A percentile compares a stretch with the other conserved stretches of the same genome.
Evolutionary conservation across 805 yeast species (phyloP).

Genomic region (Pichia kluyveri): DNA sequence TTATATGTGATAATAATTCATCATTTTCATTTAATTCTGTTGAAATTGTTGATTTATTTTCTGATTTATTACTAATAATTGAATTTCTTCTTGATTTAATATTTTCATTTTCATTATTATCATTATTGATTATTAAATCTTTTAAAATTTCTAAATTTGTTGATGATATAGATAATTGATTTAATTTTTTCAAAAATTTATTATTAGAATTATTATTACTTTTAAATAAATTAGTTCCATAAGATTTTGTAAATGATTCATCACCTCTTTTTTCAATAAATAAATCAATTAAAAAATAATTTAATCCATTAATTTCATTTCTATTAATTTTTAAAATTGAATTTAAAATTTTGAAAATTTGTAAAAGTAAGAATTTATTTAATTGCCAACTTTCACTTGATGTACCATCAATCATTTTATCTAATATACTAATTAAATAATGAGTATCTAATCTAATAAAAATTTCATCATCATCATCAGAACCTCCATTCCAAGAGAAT

Average conservation of each 20-base stretch:
- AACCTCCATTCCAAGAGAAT: slow-evolving; percentile 13
- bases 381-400: slow-evolving; percentile 16
- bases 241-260: slow-evolving; percentile 3
- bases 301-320: slow-evolving; percentile 2
- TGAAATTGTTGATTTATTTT: neutral
- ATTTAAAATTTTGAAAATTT: slow-evolving; percentile 20
- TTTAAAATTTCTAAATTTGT: slow-evolving; percentile 1
- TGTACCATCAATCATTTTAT: slow-evolving; percentile 16
- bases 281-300: slow-evolving; percentile 9
- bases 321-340: slow-evolving; percentile 14
- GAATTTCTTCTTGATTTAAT: neutral
- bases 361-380: slow-evolving; percentile 16
- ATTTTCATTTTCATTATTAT: too few species aligned
- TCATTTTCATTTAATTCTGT: slow-evolving; percentile 4
- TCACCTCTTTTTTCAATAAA: slow-evolving; percentile 9
- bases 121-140: too few species aligned
- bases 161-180: slow-evolving; percentile 1
- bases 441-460: slow-evolving; percentile 15
- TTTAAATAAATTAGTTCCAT: neutral
- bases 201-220: neutral
- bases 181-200: neutral
- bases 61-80: neutral
- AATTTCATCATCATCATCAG: slow-evolving; percentile 3
- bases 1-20: slow-evolving; percentile 4
- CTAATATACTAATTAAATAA: slow-evolving; percentile 15